Evolutionary conservation across 78 protist genomes (phyloP).

Genomic region (Dictyostelium capitatum): DNA sequence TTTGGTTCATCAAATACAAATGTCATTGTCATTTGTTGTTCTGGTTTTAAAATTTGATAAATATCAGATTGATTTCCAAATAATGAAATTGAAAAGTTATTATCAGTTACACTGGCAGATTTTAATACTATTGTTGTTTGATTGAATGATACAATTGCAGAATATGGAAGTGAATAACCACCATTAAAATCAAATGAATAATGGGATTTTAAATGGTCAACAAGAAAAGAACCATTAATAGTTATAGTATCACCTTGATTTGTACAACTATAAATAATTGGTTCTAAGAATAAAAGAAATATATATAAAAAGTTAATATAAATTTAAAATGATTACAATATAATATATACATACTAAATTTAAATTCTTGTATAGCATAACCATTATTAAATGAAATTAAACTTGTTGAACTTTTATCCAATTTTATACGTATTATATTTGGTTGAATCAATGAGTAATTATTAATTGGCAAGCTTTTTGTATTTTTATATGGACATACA

Average conservation of each 20-base stretch:
- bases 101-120: not conserved
- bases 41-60: not conserved
- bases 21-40: not conserved
- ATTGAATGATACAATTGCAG: not conserved
- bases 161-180: not conserved
- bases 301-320: no score
- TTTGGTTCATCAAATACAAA: not conserved
- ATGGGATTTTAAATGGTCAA: not conserved
- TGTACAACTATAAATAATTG: not conserved
- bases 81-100: not conserved
- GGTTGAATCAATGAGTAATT: not conserved
- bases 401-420: not conserved
- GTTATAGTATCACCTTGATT: not conserved
- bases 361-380: not conserved
- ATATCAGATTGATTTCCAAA: not conserved
- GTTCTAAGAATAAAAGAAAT: not conserved
- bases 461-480: no score
- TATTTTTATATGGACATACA: not conserved
- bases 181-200: not conserved
- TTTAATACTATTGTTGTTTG: not conserved
- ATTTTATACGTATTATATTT: not conserved
- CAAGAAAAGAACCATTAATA: not conserved
- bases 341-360: not conserved
- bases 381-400: not conserved
- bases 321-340: not conserved